Evolutionary conservation across 176 grass and related monocot genomes (phyloP).

Genomic region (Aegilops tauschii): DNA sequence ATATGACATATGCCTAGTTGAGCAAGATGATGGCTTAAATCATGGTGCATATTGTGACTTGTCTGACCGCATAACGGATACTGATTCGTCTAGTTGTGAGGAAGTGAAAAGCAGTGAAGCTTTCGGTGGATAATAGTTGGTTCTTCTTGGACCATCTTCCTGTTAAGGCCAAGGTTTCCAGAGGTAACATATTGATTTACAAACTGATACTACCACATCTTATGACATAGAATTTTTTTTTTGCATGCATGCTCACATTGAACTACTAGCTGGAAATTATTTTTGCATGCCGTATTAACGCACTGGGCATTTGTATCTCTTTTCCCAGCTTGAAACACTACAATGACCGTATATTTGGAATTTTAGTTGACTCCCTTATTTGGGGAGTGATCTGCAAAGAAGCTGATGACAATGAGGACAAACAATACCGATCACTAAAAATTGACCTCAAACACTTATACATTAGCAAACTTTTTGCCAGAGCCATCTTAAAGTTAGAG

Average conservation of each 20-base stretch:
- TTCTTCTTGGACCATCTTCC: conserved; percentile 2
- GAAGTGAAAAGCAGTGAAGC: conserved; percentile 47
- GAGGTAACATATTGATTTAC: conserved; percentile 20
- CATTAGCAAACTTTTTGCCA: no score
- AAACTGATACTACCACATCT: not conserved
- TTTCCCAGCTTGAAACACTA: not conserved
- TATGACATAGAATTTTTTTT: not conserved
- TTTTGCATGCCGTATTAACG: not conserved
- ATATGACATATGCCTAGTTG: conserved; percentile 3
- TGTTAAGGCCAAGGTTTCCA: conserved; percentile 7
- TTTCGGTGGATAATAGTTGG: conserved; percentile 33
- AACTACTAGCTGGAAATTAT: conserved; percentile 4
- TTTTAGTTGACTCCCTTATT: not conserved
- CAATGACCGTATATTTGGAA: not conserved
- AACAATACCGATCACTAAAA: conserved; percentile 41
- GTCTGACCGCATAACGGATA: conserved; percentile 27
- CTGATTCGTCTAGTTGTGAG: conserved; percentile 44
- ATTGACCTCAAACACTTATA: not conserved
- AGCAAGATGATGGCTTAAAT: conserved; percentile 29
- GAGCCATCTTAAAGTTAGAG: no score
- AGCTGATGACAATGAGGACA: conserved; percentile 44
- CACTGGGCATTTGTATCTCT: not conserved
- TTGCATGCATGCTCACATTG: not conserved
- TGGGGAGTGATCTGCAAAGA: conserved; percentile 47
- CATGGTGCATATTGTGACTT: not conserved